These are phyloP conservation scores for Diospyros kaki DNA, from an alignment of 148 eudicot genomes.

Conservation along the genomic window DNA sequence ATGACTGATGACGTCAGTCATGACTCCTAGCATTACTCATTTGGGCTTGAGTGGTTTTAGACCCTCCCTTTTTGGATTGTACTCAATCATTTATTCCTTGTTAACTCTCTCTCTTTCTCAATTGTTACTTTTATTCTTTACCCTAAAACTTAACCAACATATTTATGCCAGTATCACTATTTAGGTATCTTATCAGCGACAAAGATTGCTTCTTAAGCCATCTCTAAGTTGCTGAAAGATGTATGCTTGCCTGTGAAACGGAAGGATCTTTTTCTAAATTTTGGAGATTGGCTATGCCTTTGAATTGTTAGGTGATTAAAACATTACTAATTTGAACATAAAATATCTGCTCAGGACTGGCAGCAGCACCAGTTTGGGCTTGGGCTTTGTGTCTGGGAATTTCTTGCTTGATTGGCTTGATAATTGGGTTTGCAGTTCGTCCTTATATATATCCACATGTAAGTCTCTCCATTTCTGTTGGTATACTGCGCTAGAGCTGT, in stretches of 20 bases:
- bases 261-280: background rate
- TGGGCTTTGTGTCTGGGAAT: constrained; percentile 41
- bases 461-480: constrained; percentile 26
- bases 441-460: constrained; percentile 54
- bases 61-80: too few species aligned
- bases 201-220: background rate
- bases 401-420: constrained; percentile 43
- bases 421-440: constrained; percentile 53
- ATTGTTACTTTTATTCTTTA: background rate
- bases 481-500: background rate
- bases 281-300: background rate
- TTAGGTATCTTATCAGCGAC: background rate
- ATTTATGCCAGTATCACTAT: background rate
- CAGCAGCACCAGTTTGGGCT: constrained; percentile 17
- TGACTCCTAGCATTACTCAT: too few species aligned
- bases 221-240: background rate
- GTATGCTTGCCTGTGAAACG: background rate
- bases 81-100: too few species aligned
- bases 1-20: too few species aligned
- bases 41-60: too few species aligned
- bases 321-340: background rate
- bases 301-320: background rate
- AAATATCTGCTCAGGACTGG: constrained; percentile 25
- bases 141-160: background rate
- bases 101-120: background rate